A percentile compares a stretch with the other conserved stretches of the same genome.
phyloP scores from a whole-genome alignment of 441 rosid genomes.

The Capsella rubella region DNA sequence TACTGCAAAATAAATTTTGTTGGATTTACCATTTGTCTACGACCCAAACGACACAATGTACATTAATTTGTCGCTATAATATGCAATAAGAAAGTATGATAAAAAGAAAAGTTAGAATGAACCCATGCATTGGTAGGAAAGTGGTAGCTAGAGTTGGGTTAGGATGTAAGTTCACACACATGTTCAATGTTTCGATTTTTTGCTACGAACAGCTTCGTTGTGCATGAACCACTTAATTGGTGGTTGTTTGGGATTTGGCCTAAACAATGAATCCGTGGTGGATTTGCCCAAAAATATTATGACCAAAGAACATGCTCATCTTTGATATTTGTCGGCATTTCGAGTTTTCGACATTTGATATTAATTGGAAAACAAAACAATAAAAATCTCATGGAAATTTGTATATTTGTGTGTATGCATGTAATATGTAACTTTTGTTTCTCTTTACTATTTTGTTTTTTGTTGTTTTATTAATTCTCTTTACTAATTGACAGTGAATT shows the following conservation, averaged over 20 bases:
- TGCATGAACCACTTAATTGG: neutral
- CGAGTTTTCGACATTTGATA: neutral
- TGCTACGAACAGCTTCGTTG: neutral
- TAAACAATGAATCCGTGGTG: neutral
- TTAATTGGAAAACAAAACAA: neutral
- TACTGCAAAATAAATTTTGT: too few species aligned
- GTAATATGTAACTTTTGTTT: constrained; percentile 4
- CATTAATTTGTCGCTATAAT: neutral
- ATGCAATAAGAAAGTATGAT: neutral
- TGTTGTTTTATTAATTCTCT: neutral
- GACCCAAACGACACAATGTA: too few species aligned
- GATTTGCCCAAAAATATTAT: neutral
- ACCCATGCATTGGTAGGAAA: neutral
- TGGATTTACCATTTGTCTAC: neutral
- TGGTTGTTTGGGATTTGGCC: neutral
- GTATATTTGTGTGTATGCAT: constrained; percentile 10
- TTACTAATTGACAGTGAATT: constrained; percentile 19
- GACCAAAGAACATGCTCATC: neutral
- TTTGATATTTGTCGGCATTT: neutral
- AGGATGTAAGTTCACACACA: neutral
- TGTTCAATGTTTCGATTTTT: neutral
- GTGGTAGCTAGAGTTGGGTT: neutral
- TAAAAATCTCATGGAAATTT: neutral
- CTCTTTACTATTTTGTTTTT: neutral
- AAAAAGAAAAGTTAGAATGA: neutral